Evolutionary conservation across 169 alveolate genomes (phyloP).

Genomic region (Perkinsus chesapeaki): DNA sequence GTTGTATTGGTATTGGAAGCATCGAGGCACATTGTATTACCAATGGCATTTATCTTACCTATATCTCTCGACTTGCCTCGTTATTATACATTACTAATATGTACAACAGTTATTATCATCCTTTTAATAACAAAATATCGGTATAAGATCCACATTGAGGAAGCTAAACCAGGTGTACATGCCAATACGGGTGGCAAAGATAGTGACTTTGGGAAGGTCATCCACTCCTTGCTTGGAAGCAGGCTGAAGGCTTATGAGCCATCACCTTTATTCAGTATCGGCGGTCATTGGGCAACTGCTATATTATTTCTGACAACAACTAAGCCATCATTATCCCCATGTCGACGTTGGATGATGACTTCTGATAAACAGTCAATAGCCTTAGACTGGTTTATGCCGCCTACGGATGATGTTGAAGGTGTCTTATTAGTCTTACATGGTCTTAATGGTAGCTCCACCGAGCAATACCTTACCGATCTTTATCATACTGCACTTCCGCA

Average conservation of each 20-base stretch:
- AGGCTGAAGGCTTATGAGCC: background rate
- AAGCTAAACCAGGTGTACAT: background rate
- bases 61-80: background rate
- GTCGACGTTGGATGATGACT: background rate
- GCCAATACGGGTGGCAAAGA: background rate
- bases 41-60: background rate
- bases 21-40: background rate
- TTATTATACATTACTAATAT: background rate
- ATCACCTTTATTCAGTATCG: background rate
- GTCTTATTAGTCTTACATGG: background rate
- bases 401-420: background rate
- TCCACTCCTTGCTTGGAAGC: background rate
- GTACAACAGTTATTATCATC: background rate
- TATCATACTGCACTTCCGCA: background rate
- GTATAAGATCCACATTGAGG: background rate
- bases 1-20: background rate
- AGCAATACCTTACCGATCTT: background rate
- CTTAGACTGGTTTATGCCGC: background rate
- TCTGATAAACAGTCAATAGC: background rate
- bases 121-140: background rate
- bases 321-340: background rate
- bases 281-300: background rate
- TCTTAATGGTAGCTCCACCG: background rate
- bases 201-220: background rate
- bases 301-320: background rate